Base-by-base conservation (phyloP, 2,329 filamentous ascomycete genomes). In the Cercospora beticola region DNA sequence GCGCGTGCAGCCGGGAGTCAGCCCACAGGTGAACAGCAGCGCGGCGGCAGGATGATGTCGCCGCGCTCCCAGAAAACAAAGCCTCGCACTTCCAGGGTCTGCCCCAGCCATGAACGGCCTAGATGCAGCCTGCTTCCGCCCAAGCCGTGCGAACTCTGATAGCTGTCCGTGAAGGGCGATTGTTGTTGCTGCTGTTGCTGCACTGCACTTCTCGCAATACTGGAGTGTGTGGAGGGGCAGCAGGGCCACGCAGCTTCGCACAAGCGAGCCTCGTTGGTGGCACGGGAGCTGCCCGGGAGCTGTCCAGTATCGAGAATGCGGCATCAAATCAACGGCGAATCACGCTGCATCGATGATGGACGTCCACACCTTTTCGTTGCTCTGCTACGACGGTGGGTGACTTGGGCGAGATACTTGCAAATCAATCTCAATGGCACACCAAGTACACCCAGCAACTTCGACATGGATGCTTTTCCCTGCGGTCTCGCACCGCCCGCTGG, bases 81-180 rank as follows among this genome's bases (percentile, higher is more conserved):
- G 33, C 36, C 36, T n/a, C 26, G 21, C 59, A 9, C 33, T 21
- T 18, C 61, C 43, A 36, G 61, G 61, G 43, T 56, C 61, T 63
- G 18, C 49, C 40, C 26, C 46, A 56, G 46, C 26, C 61, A 63
- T 54, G 5, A 54, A 16, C n/a, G 61, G 43, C 28, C 61, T 43
- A 36, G 61, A 63, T 40, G 36, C 36, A 21, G 16, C 36, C 36
- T 26, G 18, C 59, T 28, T 23, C 18, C 59, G 36, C 59, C 49
- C 21, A 36, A 43, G 33, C 36, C 36, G 36, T 40, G 33, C 23
- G 28, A 62, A 62, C 59, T 62, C 33, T 62, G 60, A 56, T 64
- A 36, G 61, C 61, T 56, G 23, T n/a, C 61, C 61, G 61, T 36
- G 26, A 14, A 31, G 54, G 36, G 14, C 36, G 36, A 40, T 6